A percentile compares a stretch with the other conserved stretches of the same genome.
These are phyloP conservation scores for Sporisorium graminicola DNA, from an alignment of 1,284 basidiomycete genomes.

Conservation along the genomic window DNA sequence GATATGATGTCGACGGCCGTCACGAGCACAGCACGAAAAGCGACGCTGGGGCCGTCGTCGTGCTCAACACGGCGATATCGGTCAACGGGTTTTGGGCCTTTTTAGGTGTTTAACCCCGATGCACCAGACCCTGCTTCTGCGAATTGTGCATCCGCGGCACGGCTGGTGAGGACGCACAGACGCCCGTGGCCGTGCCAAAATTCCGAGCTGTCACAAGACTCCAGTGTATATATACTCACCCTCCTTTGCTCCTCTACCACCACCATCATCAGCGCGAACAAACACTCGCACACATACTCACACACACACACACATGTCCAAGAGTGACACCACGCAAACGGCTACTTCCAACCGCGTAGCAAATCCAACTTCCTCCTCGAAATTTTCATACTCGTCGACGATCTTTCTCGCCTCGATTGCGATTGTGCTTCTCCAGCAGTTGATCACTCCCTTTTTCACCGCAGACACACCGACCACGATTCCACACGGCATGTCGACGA, in stretches of 20 bases:
- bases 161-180: background rate
- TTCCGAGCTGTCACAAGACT: too few species aligned
- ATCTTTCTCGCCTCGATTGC: slow-evolving; percentile 1
- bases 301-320: slow-evolving; percentile 5
- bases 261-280: background rate
- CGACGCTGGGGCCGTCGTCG: too few species aligned
- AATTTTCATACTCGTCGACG: background rate
- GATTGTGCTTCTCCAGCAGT: slow-evolving; percentile 2
- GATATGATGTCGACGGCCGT: too few species aligned
- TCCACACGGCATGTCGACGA: slow-evolving; percentile 4
- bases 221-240: background rate
- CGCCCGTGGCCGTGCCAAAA: too few species aligned
- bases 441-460: background rate
- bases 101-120: background rate
- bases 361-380: background rate
- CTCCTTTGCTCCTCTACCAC: background rate
- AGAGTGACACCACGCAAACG: background rate
- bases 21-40: too few species aligned
- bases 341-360: background rate
- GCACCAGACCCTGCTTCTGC: background rate
- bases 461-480: background rate
- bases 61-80: slow-evolving; percentile 7
- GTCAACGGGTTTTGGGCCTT: background rate
- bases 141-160: too few species aligned
- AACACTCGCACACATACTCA: too few species aligned